Conservation (phyloP, 331 rosid species). For the Malus hybrid region DNA sequence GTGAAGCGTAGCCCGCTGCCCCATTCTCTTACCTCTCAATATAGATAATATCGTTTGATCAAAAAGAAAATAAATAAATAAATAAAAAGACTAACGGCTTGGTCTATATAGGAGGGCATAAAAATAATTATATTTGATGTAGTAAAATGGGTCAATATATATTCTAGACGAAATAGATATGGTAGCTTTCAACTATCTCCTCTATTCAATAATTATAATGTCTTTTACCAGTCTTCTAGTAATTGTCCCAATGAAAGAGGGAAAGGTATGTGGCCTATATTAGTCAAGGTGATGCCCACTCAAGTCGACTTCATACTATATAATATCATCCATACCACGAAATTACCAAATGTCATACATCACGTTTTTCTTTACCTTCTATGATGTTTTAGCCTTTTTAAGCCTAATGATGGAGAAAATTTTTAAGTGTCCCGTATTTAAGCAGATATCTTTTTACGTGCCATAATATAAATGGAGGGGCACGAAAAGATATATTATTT, state of each 20-base stretch:
- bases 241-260: neutral
- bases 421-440: too few species aligned
- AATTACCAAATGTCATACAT: constrained; percentile 4
- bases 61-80: too few species aligned
- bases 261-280: neutral
- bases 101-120: constrained; percentile 10
- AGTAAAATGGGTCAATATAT: neutral
- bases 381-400: neutral
- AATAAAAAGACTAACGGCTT: neutral
- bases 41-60: too few species aligned
- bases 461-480: too few species aligned
- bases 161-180: too few species aligned
- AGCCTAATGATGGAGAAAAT: neutral
- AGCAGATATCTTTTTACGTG: too few species aligned
- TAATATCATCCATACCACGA: neutral
- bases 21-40: neutral
- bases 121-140: neutral
- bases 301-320: constrained; percentile 19
- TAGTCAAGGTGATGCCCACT: constrained; percentile 43
- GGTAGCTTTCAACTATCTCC: neutral
- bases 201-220: neutral
- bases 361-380: constrained; percentile 35
- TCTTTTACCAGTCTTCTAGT: neutral
- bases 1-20: too few species aligned
- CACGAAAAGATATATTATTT: too few species aligned